These are phyloP conservation scores for Phaffomyces thermotolerans DNA, from an alignment of 805 yeast genomes.

Conservation along the genomic window DNA sequence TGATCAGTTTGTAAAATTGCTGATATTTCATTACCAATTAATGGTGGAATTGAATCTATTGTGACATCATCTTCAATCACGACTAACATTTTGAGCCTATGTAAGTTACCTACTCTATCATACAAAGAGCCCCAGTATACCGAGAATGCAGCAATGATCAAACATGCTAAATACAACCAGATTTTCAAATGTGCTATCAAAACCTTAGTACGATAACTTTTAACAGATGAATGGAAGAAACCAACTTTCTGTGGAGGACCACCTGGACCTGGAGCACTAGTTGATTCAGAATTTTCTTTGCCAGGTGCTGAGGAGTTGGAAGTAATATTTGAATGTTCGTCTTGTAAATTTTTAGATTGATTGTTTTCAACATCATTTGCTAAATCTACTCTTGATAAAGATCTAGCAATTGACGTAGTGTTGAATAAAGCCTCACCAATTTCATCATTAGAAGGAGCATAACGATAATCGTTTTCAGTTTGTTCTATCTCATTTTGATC, in stretches of 20 bases:
- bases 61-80: constrained; percentile 27
- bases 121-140: constrained; percentile 34
- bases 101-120: constrained; percentile 18
- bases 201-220: constrained; percentile 11
- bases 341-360: no score
- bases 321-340: background rate
- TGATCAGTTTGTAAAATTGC: constrained; percentile 36
- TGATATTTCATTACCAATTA: constrained; percentile 27
- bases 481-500: background rate
- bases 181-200: constrained; percentile 6
- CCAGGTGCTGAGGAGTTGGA: background rate
- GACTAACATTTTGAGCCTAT: constrained; percentile 25
- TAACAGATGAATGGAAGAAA: constrained; percentile 9
- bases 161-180: constrained; percentile 26
- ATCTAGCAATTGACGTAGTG: background rate
- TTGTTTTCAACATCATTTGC: background rate
- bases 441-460: constrained; percentile 4
- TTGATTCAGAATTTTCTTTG: background rate
- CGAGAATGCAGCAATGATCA: constrained; percentile 29
- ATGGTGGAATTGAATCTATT: constrained; percentile 12
- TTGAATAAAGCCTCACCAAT: constrained; percentile 5
- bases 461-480: background rate
- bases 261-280: background rate
- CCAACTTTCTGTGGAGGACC: constrained; percentile 13
- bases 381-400: background rate